These are phyloP conservation scores for Epichloe sp. DNA, from an alignment of 2,329 filamentous ascomycete species.

Conservation along the genomic window DNA sequence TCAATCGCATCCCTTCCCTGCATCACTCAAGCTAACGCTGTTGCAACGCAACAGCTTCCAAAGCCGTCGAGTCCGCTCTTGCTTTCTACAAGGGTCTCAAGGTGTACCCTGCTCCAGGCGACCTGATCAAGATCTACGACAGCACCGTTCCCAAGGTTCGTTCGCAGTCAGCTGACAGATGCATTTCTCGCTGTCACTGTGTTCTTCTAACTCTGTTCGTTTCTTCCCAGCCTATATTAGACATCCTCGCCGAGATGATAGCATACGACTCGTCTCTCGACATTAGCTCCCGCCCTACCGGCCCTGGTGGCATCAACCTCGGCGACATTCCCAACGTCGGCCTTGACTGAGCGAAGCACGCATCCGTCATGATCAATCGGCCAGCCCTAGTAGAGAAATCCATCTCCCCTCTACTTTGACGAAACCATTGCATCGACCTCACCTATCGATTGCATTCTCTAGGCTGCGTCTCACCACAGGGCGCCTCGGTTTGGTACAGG, in stretches of 20 bases:
- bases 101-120: constrained; percentile 87
- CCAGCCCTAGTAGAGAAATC: background rate
- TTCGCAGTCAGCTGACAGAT: background rate
- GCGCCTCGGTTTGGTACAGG: background rate
- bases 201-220: background rate
- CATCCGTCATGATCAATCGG: background rate
- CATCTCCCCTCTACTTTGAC: background rate
- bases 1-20: background rate
- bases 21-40: background rate
- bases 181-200: background rate
- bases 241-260: constrained; percentile 96
- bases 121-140: constrained; percentile 94
- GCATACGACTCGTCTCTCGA: constrained; percentile 69
- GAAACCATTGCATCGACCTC: background rate
- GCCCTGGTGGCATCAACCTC: constrained; percentile 27
- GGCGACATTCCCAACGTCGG: constrained; percentile 37
- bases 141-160: constrained; percentile 90
- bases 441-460: background rate
- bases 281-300: constrained; percentile 31
- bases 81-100: constrained; percentile 98
- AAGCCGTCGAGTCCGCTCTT: constrained; percentile 70
- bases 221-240: constrained; percentile 60
- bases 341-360: constrained; percentile 31
- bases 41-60: constrained; percentile 37
- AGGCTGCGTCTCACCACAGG: background rate